These are phyloP conservation scores for Glaciozyma antarctica DNA, from an alignment of 768 basidiomycete species.

Conservation along the genomic window DNA sequence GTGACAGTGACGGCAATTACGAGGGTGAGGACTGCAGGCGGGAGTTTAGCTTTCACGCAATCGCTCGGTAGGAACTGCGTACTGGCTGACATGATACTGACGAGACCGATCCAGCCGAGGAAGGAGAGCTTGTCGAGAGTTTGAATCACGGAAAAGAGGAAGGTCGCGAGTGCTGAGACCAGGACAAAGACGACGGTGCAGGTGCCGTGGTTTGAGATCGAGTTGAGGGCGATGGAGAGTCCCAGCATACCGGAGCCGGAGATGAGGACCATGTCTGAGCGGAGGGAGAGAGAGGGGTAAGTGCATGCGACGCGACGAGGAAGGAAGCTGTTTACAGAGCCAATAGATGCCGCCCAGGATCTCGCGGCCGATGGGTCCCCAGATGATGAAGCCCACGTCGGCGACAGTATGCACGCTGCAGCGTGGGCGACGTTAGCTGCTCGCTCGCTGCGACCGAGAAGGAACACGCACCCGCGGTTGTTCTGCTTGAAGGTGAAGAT, in stretches of 20 bases:
- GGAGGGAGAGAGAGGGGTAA: too few relatives aligned
- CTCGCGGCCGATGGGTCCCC: slow-evolving; percentile 16
- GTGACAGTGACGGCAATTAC: slow-evolving; percentile 34
- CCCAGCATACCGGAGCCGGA: slow-evolving; percentile 38
- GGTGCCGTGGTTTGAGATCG: slow-evolving; percentile 38
- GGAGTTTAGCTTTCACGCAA: not conserved
- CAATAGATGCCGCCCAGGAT: slow-evolving; percentile 18
- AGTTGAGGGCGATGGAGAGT: slow-evolving; percentile 40
- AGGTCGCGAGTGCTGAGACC: slow-evolving; percentile 35
- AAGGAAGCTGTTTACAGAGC: not conserved
- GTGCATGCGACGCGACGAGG: too few relatives aligned
- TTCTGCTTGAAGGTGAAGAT: slow-evolving; percentile 19
- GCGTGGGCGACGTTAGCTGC: too few relatives aligned
- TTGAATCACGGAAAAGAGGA: slow-evolving; percentile 34
- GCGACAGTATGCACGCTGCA: slow-evolving; percentile 21
- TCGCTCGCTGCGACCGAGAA: too few relatives aligned
- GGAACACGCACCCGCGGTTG: too few relatives aligned
- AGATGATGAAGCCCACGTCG: slow-evolving; percentile 17
- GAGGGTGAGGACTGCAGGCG: slow-evolving; percentile 29
- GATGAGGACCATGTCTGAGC: slow-evolving; percentile 23
- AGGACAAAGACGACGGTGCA: slow-evolving; percentile 41
- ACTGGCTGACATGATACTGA: slow-evolving; percentile 27
- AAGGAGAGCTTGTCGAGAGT: slow-evolving; percentile 38
- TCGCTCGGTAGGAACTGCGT: not conserved
- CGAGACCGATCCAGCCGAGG: slow-evolving; percentile 36